Base-by-base conservation (phyloP, 306 rosid genomes). In the Pterocarpus santalinus region DNA sequence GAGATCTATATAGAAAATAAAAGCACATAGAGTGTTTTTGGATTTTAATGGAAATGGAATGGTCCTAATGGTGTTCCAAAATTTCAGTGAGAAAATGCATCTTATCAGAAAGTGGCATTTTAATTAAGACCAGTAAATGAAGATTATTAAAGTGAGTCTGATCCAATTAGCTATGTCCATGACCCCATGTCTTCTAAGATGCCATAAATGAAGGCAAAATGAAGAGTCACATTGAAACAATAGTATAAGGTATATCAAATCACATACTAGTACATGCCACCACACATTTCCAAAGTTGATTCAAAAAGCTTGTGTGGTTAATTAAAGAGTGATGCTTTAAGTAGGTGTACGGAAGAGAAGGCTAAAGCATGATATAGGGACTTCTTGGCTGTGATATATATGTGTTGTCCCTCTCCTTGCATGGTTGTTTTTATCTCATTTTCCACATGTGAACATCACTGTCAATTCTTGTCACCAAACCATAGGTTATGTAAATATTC, bases 21-120 rank as follows among this genome's bases (percentile, higher is more conserved):
- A 56, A 41, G 43, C 2, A 39, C 9, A 5, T 83, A 44, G n/a
- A 38, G 43, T 14, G 2, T 34, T 55, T 69, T 56, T 22, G 70
- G 70, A 47, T 72, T 55, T 83, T 65, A 65, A 72, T 46, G 83
- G 83, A 65, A 60, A 72, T 14, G 28, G 60, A 83, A 75, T 72
- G 83, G 80, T 58, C 83, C 86, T 64, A 63, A 36, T 35, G 33
- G 68, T 36, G 85, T 76, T 69, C 30, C 36, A 57, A 55, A 62
- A 57, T 69, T 52, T 69, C 22, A 63, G 73, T 15, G 74, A 81
- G 65, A 82, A 60, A 64, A 69, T 38, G 67, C n/a, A 61, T 36
- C 33, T 58, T 36, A 30, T 47, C 49, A 46, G 13, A 69, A 67
- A 51, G n/a, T 49, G 72, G 11, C 65, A 72, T 14, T 2, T 11